Conservation (phyloP, 1,139 yeast species). For the Pichia sp. region DNA sequence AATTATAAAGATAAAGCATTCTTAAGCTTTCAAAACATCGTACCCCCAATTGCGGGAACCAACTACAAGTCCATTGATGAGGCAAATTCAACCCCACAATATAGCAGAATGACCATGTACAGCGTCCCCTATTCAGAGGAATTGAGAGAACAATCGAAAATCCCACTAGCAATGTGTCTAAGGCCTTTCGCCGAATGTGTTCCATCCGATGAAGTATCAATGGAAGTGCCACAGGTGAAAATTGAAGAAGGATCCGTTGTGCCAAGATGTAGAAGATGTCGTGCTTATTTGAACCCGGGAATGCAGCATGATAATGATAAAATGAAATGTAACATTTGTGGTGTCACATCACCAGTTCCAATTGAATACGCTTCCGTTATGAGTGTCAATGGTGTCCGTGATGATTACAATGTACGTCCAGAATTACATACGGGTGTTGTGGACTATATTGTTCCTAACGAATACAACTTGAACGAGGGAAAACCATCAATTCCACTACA, state of each 20-base stretch:
- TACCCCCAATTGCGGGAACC: conserved; percentile 79
- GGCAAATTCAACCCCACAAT: conserved; percentile 77
- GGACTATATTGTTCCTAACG: conserved; percentile 72
- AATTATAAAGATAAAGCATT: conserved; percentile 44
- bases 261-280: conserved; percentile 84
- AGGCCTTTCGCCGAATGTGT: conserved; percentile 72
- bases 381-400: conserved; percentile 49
- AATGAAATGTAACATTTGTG: conserved; percentile 84
- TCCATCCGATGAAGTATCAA: conserved; percentile 25
- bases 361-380: conserved; percentile 58
- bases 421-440: conserved; percentile 81
- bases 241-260: conserved; percentile 57
- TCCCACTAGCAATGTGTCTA: conserved; percentile 76
- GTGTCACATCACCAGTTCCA: conserved; percentile 67
- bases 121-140: conserved; percentile 73
- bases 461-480: conserved; percentile 49
- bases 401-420: conserved; percentile 60
- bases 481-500: conserved; percentile 44
- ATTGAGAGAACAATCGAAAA: conserved; percentile 59
- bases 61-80: conserved; percentile 69
- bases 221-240: conserved; percentile 63
- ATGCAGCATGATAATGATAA: conserved; percentile 45
- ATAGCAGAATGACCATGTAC: conserved; percentile 74
- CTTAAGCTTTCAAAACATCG: conserved; percentile 63
- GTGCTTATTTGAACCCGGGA: conserved; percentile 82